phyloP scores from a whole-genome alignment of 2,329 filamentous ascomycete genomes.

The Hypoxylon rubiginosum region DNA sequence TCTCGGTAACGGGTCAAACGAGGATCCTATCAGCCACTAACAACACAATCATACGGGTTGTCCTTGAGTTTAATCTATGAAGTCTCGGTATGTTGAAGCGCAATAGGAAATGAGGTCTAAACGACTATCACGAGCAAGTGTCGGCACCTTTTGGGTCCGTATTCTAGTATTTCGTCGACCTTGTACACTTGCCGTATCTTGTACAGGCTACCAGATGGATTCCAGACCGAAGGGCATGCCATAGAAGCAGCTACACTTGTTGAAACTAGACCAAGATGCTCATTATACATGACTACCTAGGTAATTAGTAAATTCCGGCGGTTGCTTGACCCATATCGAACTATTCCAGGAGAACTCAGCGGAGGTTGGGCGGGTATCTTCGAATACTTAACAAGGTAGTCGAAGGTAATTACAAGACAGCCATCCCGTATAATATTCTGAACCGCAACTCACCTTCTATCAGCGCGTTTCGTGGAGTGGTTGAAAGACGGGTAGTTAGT shows the following conservation, averaged over 20 bases:
- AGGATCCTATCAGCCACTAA: no score
- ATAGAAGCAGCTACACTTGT: constrained; percentile 62
- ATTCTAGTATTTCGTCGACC: constrained; percentile 58
- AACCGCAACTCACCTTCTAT: constrained; percentile 53
- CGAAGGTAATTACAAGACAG: constrained; percentile 46
- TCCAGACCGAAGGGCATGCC: constrained; percentile 48
- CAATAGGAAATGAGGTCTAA: not conserved
- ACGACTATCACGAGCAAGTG: constrained; percentile 57
- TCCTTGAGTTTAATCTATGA: no score
- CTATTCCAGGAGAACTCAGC: not conserved
- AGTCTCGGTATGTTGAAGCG: no score
- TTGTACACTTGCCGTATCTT: constrained; percentile 44
- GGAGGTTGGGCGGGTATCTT: constrained; percentile 62
- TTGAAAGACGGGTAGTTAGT: constrained; percentile 51
- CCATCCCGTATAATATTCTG: constrained; percentile 5
- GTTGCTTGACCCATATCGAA: not conserved
- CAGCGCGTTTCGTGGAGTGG: constrained; percentile 56
- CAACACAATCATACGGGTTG: no score
- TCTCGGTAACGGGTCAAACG: no score
- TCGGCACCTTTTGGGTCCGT: constrained; percentile 64
- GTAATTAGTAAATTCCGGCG: constrained; percentile 54
- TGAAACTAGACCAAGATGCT: constrained; percentile 66
- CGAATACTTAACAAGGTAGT: constrained; percentile 53
- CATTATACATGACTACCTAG: constrained; percentile 63
- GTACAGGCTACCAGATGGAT: constrained; percentile 48